A percentile compares a stretch with the other conserved stretches of the same genome.
Conservation (phyloP, 768 basidiomycete species). For the Strobilomyces dryophilus region DNA sequence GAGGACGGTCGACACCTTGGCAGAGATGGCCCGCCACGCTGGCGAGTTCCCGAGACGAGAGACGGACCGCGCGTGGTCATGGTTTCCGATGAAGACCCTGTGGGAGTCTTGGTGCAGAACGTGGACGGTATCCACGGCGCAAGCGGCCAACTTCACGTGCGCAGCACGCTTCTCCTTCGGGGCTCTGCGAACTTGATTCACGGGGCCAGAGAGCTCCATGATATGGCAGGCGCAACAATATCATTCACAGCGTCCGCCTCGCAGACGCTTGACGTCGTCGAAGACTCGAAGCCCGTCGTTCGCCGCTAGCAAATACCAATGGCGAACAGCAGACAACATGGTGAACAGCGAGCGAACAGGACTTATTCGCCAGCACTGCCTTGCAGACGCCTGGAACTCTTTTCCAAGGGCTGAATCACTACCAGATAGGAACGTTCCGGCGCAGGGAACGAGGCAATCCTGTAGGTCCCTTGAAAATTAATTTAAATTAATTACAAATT, state of each 20-base stretch:
- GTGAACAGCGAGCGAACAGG: constrained; percentile 9
- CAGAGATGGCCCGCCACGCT: constrained; percentile 52
- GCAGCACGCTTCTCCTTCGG: not conserved
- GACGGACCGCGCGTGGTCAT: constrained; percentile 61
- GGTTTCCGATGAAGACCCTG: constrained; percentile 64
- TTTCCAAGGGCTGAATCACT: not conserved
- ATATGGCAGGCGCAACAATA: constrained; percentile 3
- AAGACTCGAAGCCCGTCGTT: not conserved
- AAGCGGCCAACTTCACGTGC: constrained; percentile 8
- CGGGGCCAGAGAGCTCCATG: not conserved
- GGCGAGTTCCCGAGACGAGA: constrained; percentile 58
- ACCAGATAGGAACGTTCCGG: constrained; percentile 12
- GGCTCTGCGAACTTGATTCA: constrained; percentile 6
- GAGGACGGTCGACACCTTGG: constrained; percentile 61
- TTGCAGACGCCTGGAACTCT: constrained; percentile 16
- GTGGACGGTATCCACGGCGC: constrained; percentile 14
- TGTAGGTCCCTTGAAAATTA: no score
- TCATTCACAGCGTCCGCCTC: constrained; percentile 16
- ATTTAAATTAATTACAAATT: no score
- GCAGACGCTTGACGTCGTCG: constrained; percentile 15
- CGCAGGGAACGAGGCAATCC: constrained; percentile 2
- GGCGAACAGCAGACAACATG: not conserved
- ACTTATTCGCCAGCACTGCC: constrained; percentile 12
- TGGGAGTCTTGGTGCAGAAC: not conserved
- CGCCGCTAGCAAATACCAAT: not conserved